Evolutionary conservation across 768 basidiomycete species (phyloP).

Genomic region (Podaxis pistillaris): DNA sequence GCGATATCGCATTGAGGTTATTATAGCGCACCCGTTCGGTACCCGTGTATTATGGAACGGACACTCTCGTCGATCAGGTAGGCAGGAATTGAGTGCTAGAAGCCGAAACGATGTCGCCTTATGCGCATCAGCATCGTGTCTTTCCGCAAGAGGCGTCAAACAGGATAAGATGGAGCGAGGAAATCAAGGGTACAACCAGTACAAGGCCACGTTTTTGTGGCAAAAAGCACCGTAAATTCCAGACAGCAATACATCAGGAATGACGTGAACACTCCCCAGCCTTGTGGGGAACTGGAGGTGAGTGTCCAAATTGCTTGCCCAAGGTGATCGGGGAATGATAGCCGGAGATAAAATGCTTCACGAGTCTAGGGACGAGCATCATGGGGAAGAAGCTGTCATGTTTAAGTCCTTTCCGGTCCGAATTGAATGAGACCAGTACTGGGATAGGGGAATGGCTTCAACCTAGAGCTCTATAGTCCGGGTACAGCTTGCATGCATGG

Average conservation of each 20-base stretch:
- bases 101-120: neutral
- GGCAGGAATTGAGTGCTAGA: neutral
- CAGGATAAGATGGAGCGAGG: neutral
- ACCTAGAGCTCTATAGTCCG: too few species aligned
- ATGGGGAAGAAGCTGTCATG: neutral
- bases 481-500: too few species aligned
- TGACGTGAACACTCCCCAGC: neutral
- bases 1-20: too few species aligned
- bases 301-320: neutral
- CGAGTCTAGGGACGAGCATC: neutral
- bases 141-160: neutral
- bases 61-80: neutral
- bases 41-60: neutral
- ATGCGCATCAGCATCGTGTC: neutral
- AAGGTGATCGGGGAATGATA: neutral
- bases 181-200: neutral
- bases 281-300: neutral
- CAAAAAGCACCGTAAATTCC: neutral
- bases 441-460: too few species aligned
- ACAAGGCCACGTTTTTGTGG: neutral
- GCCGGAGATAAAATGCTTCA: neutral
- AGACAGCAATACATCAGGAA: neutral
- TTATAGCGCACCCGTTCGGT: too few species aligned
- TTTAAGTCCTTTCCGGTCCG: neutral
- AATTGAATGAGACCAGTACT: neutral